Percentiles rank a stretch among this genome's conserved stretches.
phyloP scores from a whole-genome alignment of 2,329 filamentous ascomycete species.

The Penicillium sp. region DNA sequence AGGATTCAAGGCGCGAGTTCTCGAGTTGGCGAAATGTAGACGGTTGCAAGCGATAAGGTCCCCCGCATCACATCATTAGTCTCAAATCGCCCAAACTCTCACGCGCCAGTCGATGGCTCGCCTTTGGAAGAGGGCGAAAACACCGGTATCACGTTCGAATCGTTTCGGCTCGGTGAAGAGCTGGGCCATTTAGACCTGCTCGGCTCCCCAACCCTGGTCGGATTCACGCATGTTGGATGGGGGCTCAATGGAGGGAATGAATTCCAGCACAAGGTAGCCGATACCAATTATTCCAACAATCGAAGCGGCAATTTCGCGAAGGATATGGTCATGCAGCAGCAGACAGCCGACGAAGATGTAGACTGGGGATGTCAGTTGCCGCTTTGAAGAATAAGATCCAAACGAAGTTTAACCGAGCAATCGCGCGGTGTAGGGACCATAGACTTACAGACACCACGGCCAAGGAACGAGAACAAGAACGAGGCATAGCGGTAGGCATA shows the following conservation, averaged over 20 bases:
- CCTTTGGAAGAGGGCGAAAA: too few species aligned
- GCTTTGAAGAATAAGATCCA: too few species aligned
- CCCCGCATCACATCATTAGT: too few species aligned
- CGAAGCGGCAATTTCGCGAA: constrained; percentile 69
- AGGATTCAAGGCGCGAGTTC: too few species aligned
- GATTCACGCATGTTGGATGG: constrained; percentile 76
- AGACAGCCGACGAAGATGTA: constrained; percentile 93
- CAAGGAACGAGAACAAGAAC: constrained; percentile 96
- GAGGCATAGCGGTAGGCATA: constrained; percentile 90
- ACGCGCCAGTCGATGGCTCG: too few species aligned
- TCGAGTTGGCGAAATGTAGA: too few species aligned
- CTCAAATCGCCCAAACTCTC: too few species aligned
- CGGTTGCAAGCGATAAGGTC: too few species aligned
- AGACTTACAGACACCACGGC: constrained; percentile 86
- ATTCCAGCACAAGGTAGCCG: constrained; percentile 69
- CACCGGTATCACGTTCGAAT: background rate
- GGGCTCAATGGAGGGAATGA: constrained; percentile 71
- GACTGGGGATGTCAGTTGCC: constrained; percentile 51
- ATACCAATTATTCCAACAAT: constrained; percentile 74
- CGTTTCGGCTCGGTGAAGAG: background rate
- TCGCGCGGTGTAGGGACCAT: too few species aligned
- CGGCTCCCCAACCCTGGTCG: constrained; percentile 68
- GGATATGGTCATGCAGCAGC: constrained; percentile 61
- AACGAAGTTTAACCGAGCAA: too few species aligned
- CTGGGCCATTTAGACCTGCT: constrained; percentile 56